A percentile compares a stretch with the other conserved stretches of the same genome.
Conservation (phyloP, 116 monocot species). For the Dioscorea cayenensis region DNA sequence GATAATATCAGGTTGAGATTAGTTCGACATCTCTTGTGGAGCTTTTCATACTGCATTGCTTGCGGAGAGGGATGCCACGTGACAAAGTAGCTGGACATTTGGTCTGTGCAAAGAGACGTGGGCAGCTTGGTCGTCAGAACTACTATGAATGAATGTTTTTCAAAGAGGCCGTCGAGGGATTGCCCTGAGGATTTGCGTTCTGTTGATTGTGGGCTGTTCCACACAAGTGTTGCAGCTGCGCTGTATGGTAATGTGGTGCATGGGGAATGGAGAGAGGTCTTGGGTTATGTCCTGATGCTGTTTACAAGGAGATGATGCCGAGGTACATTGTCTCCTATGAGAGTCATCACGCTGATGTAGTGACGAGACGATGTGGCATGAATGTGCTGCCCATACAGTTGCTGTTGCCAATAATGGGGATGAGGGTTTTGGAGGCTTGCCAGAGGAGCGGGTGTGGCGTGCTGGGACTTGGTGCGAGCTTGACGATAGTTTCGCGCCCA, state of each 20-base stretch:
- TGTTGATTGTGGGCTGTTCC: conserved; percentile 77
- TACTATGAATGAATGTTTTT: conserved; percentile 18
- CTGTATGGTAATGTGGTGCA: conserved; percentile 68
- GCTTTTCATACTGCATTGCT: conserved; percentile 71
- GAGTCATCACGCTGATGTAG: conserved; percentile 22
- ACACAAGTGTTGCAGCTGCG: conserved; percentile 65
- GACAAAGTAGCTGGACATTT: conserved; percentile 80
- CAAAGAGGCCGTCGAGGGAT: conserved; percentile 35
- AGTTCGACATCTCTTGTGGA: conserved; percentile 78
- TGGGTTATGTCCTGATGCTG: conserved; percentile 69
- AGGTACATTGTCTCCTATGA: conserved; percentile 51
- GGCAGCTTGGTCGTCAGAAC: conserved; percentile 80
- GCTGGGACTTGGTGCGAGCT: conserved; percentile 55
- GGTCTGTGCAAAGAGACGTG: conserved; percentile 76
- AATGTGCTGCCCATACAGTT: conserved; percentile 79
- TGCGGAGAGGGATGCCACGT: conserved; percentile 40
- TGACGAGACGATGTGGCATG: conserved; percentile 58
- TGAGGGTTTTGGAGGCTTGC: conserved; percentile 80
- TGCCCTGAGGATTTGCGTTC: conserved; percentile 56
- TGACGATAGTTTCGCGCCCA: conserved; percentile 56
- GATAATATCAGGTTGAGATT: conserved; percentile 6
- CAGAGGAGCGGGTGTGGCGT: conserved; percentile 87
- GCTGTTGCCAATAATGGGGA: conserved; percentile 51
- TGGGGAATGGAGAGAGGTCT: conserved; percentile 90
- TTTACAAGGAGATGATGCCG: conserved; percentile 34